Conservation (phyloP, 768 basidiomycete species). For the Russula earlei region DNA sequence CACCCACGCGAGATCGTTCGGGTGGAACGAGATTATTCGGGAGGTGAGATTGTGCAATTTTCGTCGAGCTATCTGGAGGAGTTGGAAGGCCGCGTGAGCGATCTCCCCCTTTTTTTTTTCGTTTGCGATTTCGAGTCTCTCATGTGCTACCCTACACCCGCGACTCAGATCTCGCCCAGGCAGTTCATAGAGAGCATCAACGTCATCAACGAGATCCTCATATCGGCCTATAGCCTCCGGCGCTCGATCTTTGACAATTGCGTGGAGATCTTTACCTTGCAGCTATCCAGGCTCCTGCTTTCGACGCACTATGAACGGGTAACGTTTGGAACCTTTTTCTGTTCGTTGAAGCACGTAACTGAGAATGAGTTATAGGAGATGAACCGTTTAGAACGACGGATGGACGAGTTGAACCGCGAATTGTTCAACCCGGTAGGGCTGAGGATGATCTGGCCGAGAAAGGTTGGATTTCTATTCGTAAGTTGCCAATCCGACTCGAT, state of each 20-base stretch:
- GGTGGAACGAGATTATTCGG: constrained; percentile 85
- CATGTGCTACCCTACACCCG: too few species aligned
- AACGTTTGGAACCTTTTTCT: constrained; percentile 5
- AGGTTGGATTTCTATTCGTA: constrained; percentile 87
- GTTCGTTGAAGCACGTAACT: background rate
- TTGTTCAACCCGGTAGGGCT: constrained; percentile 82
- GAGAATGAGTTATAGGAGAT: constrained; percentile 52
- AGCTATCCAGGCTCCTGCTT: constrained; percentile 61
- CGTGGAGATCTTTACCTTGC: constrained; percentile 69
- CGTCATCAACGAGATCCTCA: constrained; percentile 78
- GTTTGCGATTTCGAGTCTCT: background rate
- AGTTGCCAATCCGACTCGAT: constrained; percentile 29
- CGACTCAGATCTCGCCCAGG: constrained; percentile 87
- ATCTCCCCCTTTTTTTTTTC: background rate
- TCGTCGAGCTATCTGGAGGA: constrained; percentile 83
- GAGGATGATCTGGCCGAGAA: constrained; percentile 77
- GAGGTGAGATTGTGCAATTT: constrained; percentile 88
- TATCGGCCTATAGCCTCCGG: constrained; percentile 73
- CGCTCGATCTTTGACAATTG: constrained; percentile 71
- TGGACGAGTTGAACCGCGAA: constrained; percentile 60
- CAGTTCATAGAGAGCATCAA: constrained; percentile 88
- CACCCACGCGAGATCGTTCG: constrained; percentile 88
- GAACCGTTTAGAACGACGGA: constrained; percentile 46
- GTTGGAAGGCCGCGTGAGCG: constrained; percentile 83
- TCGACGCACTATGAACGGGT: constrained; percentile 81